Evolutionary conservation across 1,139 yeast species (phyloP).

Genomic region (Hansenula anomala): DNA sequence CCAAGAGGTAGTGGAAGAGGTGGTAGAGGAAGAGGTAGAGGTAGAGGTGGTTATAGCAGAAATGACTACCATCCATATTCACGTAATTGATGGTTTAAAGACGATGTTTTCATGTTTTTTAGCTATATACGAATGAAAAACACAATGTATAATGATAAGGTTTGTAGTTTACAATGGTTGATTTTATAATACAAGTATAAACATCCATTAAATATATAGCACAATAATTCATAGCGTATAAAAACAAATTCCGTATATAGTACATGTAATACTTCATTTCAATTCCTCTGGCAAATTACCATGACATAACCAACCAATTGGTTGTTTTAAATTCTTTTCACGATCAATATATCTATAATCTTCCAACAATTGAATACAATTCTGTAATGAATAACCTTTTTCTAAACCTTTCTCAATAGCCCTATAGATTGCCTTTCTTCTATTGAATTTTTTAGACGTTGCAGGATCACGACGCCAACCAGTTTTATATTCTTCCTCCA

Average conservation of each 20-base stretch:
- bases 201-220: background rate
- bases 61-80: conserved; percentile 27
- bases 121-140: no score
- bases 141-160: no score
- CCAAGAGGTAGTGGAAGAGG: conserved; percentile 24
- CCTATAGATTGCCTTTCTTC: conserved; percentile 34
- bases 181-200: no score
- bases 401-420: conserved; percentile 33
- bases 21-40: conserved; percentile 22
- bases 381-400: conserved; percentile 28
- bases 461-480: conserved; percentile 39
- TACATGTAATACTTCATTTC: conserved; percentile 7
- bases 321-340: conserved; percentile 29
- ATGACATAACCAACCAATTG: conserved; percentile 37
- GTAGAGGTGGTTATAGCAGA: conserved; percentile 25
- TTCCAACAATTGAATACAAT: conserved; percentile 30
- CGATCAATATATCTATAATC: conserved; percentile 28
- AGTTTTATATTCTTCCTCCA: conserved; percentile 32
- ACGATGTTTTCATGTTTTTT: no score
- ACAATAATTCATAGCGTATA: no score
- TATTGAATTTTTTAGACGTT: conserved; percentile 32
- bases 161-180: no score
- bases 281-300: conserved; percentile 22
- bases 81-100: conserved; percentile 4
- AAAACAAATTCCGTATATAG: no score